Evolutionary conservation across 495 filamentous ascomycete genomes (phyloP).

Genomic region (Penicillium cinerascens): DNA sequence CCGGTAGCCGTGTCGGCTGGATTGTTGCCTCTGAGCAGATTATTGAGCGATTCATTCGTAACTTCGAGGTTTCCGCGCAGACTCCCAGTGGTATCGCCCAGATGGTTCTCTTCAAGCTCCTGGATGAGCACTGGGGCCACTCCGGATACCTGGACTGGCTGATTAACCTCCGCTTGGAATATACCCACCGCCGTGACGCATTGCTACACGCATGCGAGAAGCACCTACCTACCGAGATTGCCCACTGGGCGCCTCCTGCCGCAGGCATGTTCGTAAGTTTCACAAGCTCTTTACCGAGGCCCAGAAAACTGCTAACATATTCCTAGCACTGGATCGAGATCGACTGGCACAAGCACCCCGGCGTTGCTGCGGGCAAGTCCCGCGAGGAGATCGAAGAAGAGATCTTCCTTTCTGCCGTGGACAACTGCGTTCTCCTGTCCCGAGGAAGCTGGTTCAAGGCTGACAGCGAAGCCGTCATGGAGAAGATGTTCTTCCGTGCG

Average conservation of each 20-base stretch:
- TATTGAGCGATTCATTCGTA: constrained; percentile 70
- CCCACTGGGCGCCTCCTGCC: constrained; percentile 75
- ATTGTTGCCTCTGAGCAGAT: constrained; percentile 75
- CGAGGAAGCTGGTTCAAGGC: constrained; percentile 89
- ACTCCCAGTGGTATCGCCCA: constrained; percentile 82
- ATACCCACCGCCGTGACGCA: constrained; percentile 71
- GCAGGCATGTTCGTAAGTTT: constrained; percentile 96
- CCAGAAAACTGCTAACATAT: constrained; percentile 8
- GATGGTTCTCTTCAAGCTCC: constrained; percentile 76
- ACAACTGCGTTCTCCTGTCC: constrained; percentile 68
- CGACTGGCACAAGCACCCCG: constrained; percentile 70
- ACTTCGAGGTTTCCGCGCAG: constrained; percentile 76
- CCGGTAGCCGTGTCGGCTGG: constrained; percentile 61
- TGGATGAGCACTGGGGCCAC: constrained; percentile 95
- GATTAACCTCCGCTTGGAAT: constrained; percentile 76
- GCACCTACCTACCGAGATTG: constrained; percentile 70
- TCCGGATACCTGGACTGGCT: constrained; percentile 89
- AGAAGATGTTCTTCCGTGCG: constrained; percentile 75
- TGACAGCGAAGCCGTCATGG: constrained; percentile 41
- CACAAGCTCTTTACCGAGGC: not conserved
- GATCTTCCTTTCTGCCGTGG: constrained; percentile 71
- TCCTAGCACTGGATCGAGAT: constrained; percentile 78
- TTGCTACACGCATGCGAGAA: constrained; percentile 82
- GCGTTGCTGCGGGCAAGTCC: constrained; percentile 46
- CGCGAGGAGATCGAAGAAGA: constrained; percentile 75